Conservation (phyloP, 176 grass and related monocot species). For the Hordeum marinum region DNA sequence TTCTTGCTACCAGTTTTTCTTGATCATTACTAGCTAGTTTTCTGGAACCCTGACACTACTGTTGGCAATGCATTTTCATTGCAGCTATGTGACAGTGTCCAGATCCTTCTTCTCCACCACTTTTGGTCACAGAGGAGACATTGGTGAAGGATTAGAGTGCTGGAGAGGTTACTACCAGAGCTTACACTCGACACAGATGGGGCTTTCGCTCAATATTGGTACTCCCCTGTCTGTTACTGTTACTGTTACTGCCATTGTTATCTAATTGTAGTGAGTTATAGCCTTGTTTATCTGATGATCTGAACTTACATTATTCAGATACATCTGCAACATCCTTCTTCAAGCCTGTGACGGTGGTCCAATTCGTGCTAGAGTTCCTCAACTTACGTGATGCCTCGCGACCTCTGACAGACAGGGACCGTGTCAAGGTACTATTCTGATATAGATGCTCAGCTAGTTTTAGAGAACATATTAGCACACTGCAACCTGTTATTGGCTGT, state of each 20-base stretch:
- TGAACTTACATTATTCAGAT: slow-evolving; percentile 45
- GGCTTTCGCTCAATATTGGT: slow-evolving; percentile 79
- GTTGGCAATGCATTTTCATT: background rate
- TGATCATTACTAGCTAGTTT: background rate
- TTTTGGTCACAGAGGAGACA: slow-evolving; percentile 49
- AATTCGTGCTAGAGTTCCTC: slow-evolving; percentile 52
- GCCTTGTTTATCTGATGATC: background rate
- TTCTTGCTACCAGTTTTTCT: background rate
- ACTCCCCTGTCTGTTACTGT: background rate
- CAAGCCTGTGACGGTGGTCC: slow-evolving; percentile 52
- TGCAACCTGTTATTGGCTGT: background rate
- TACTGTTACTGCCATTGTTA: background rate
- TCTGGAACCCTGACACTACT: background rate
- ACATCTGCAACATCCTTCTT: slow-evolving; percentile 86
- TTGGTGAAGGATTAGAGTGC: slow-evolving; percentile 79
- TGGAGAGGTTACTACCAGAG: slow-evolving; percentile 97
- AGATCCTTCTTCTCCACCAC: slow-evolving; percentile 78
- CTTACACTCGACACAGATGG: slow-evolving; percentile 80
- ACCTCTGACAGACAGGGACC: slow-evolving; percentile 48
- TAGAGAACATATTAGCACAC: background rate
- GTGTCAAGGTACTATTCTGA: slow-evolving; percentile 41
- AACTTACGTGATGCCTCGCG: slow-evolving; percentile 33
- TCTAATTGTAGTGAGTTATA: background rate
- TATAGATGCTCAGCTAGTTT: background rate
- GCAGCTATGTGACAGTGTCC: slow-evolving; percentile 64